phyloP scores from a whole-genome alignment of 768 basidiomycete genomes.

The Suillus decipiens region DNA sequence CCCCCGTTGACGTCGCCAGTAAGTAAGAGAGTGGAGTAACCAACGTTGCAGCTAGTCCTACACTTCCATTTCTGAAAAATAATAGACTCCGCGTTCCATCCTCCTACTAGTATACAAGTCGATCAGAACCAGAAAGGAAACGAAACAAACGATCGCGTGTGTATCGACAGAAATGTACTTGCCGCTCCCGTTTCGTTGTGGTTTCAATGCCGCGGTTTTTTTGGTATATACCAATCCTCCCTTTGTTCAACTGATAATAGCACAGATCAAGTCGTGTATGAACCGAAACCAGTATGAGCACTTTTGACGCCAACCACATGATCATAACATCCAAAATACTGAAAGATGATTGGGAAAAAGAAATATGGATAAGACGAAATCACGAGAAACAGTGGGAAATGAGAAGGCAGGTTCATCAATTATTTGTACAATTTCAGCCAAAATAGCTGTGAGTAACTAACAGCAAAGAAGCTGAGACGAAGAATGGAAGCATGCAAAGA shows the following conservation, averaged over 20 bases:
- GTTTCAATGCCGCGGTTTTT: background rate
- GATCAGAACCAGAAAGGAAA: conserved; percentile 5
- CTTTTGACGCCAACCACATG: conserved; percentile 2
- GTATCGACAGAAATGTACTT: conserved; percentile 10
- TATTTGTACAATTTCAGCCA: conserved; percentile 36
- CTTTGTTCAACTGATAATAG: background rate
- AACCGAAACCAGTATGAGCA: conserved; percentile 16
- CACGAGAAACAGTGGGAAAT: conserved; percentile 22
- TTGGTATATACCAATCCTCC: too few species aligned
- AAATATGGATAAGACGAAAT: conserved; percentile 25
- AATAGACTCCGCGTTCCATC: conserved; percentile 12
- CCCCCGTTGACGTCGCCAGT: too few species aligned
- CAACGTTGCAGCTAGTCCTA: too few species aligned
- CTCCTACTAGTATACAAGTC: too few species aligned
- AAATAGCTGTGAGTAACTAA: conserved; percentile 29
- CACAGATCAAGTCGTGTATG: conserved; percentile 4
- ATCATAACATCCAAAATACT: conserved; percentile 5
- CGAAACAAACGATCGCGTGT: conserved; percentile 8
- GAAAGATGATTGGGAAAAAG: background rate
- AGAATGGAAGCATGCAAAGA: conserved; percentile 17
- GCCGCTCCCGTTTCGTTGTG: conserved; percentile 12
- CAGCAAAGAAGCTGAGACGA: conserved; percentile 14
- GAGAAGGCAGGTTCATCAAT: conserved; percentile 23
- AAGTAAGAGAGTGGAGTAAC: background rate
- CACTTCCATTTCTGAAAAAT: conserved; percentile 7